Percentiles rank a stretch among this genome's conserved stretches.
phyloP scores from a whole-genome alignment of 1,284 basidiomycete species.

The Ustilago bromivora region DNA sequence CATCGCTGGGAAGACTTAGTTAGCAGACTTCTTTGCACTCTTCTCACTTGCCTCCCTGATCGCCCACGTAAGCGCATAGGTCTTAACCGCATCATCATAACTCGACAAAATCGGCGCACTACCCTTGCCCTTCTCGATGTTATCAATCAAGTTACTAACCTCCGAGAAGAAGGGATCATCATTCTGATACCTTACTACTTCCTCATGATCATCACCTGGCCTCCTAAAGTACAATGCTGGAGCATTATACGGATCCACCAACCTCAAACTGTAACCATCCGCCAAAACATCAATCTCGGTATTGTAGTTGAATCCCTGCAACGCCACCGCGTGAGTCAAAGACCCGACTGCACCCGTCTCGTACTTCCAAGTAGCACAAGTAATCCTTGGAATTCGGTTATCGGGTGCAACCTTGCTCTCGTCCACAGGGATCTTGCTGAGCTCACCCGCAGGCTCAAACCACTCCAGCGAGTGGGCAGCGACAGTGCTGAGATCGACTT shows the following conservation, averaged over 20 bases:
- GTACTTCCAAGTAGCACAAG: constrained; percentile 69
- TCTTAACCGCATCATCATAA: constrained; percentile 68
- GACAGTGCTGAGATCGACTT: constrained; percentile 88
- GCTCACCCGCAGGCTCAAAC: constrained; percentile 77
- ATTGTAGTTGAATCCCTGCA: constrained; percentile 68
- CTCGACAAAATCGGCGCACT: constrained; percentile 59
- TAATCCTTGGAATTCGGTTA: constrained; percentile 67
- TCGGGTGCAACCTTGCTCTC: constrained; percentile 77
- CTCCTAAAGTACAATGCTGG: constrained; percentile 68
- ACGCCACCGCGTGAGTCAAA: constrained; percentile 67
- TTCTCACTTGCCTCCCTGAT: constrained; percentile 65
- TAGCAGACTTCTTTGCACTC: constrained; percentile 50
- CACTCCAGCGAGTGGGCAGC: constrained; percentile 71
- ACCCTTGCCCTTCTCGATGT: constrained; percentile 63
- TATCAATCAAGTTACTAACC: constrained; percentile 66
- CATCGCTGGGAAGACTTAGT: neutral
- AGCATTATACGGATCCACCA: constrained; percentile 69
- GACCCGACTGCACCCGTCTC: constrained; percentile 66
- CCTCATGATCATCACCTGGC: constrained; percentile 69
- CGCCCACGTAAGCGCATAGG: constrained; percentile 68
- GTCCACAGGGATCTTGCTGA: constrained; percentile 84
- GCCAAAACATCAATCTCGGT: constrained; percentile 68
- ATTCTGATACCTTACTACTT: constrained; percentile 67
- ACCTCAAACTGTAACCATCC: constrained; percentile 65
- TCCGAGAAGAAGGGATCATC: constrained; percentile 70